Base-by-base conservation (phyloP, 83 land plant species). In the Picea abies region DNA sequence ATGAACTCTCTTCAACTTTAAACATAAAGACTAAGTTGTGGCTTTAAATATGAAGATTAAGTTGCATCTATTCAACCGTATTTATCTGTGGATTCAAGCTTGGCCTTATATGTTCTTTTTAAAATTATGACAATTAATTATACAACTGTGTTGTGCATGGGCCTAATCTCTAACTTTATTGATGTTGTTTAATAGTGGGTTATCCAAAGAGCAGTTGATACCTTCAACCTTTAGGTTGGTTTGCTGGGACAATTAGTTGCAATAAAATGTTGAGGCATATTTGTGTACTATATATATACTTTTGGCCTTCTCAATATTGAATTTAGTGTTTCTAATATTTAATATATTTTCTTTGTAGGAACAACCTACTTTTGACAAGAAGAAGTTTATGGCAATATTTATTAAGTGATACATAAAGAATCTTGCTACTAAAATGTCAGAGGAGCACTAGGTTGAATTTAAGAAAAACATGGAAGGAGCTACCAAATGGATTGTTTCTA, bases 321-420 rank as follows among this genome's bases (percentile, higher is more conserved):
- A 29, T 35, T 3, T 15, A 14, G 19, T 72, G 76, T n/a, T 2
- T 73, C 1, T 20, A 11, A 73, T n/a, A 2, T 73, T 58, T 44
- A 73, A 44, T 73, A 3, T 41, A 6, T 5, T 26, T 73, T 17
- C 11, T 19, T 78, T 26, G 37, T 85, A 89, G 90, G 92, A 90
- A 78, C 96, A 93, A 90, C 96, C 96, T 35, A 6, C 96, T 4
- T 91, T 90, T 83, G 96, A 95, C 85, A 95, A 95, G 87, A 95
- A 95, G 84, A 85, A 83, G 47, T 90, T 93, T 82, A 79, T 95
- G 26, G 78, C 90, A 0, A n/a, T n/a, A n/a, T 90, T 58, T 83
- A 88, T 89, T 12, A 93, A 95, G 87, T 82, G 65, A 52, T 94
- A 85, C 89, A 94, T 93, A 70, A 92, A 93, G 85, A 25, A 69